These are phyloP conservation scores for Zasmidium citrigriseum DNA, from an alignment of 2,329 filamentous ascomycete genomes.

Conservation along the genomic window DNA sequence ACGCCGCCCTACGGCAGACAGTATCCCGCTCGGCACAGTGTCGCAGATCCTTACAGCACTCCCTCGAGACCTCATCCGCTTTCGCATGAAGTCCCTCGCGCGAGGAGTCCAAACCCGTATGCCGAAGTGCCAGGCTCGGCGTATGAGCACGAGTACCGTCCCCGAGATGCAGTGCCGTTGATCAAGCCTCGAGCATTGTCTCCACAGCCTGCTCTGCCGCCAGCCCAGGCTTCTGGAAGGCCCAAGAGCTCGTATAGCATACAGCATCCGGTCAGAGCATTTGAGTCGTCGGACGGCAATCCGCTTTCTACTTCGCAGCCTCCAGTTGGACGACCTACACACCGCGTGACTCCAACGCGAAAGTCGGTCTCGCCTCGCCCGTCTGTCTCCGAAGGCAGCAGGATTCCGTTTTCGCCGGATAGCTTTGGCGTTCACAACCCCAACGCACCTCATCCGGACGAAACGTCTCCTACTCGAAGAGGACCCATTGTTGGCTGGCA, in stretches of 20 bases:
- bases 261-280: conserved; percentile 34
- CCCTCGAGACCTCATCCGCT: conserved; percentile 38
- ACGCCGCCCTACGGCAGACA: conserved; percentile 24
- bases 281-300: conserved; percentile 38
- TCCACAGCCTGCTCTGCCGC: conserved; percentile 26
- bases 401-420: conserved; percentile 71
- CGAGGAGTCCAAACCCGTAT: conserved; percentile 31
- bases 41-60: conserved; percentile 35
- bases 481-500: conserved; percentile 76
- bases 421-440: conserved; percentile 75
- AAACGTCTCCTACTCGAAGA: conserved; percentile 29
- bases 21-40: conserved; percentile 31
- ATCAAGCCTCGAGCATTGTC: conserved; percentile 35
- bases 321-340: not conserved
- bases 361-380: conserved; percentile 77
- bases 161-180: conserved; percentile 24
- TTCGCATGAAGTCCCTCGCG: conserved; percentile 36
- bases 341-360: conserved; percentile 48
- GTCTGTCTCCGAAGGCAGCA: conserved; percentile 55
- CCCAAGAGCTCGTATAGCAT: conserved; percentile 31
- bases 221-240: conserved; percentile 13
- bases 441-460: conserved; percentile 16
- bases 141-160: conserved; percentile 20
- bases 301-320: conserved; percentile 39
- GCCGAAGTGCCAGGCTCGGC: conserved; percentile 7